Percentiles rank a stretch among this genome's conserved stretches.
These are phyloP conservation scores for Mucuna pruriens DNA, from an alignment of 306 rosid genomes.

Conservation along the genomic window DNA sequence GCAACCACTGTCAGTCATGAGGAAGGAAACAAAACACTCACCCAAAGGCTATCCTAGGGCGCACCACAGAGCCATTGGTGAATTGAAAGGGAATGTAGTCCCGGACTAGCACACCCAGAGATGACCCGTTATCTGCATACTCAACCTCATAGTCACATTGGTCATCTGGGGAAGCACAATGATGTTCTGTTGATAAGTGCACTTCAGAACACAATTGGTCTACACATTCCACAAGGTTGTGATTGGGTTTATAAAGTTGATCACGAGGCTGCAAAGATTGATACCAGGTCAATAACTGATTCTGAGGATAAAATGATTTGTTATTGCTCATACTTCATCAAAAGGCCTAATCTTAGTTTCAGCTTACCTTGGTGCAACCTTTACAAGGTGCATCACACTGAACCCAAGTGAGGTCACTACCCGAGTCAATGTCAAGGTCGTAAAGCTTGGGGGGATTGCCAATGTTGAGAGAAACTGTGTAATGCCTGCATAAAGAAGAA, in stretches of 20 bases:
- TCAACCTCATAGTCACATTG: conserved; percentile 88
- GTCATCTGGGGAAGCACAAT: conserved; percentile 60
- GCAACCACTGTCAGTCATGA: neutral
- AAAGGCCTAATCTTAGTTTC: neutral
- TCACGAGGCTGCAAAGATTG: conserved; percentile 58
- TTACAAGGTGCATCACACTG: conserved; percentile 97
- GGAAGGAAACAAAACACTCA: conserved; percentile 44
- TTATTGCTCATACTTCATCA: neutral
- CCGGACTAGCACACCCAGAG: conserved; percentile 77
- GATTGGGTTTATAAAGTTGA: conserved; percentile 67
- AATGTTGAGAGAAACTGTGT: conserved; percentile 62
- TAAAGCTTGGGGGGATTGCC: conserved; percentile 76
- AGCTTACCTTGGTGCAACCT: conserved; percentile 75
- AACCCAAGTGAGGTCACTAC: conserved; percentile 98
- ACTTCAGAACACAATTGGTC: conserved; percentile 67
- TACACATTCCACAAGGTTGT: conserved; percentile 58
- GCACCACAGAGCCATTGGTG: conserved; percentile 63
- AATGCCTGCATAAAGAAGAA: conserved; percentile 59
- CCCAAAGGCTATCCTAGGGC: conserved; percentile 81
- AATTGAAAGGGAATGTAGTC: conserved; percentile 60
- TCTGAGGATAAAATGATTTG: neutral
- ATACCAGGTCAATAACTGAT: neutral
- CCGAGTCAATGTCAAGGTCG: conserved; percentile 84
- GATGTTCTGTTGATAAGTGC: conserved; percentile 30
- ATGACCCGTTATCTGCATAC: conserved; percentile 89